These are phyloP conservation scores for Diplosphaera chodatii DNA, from an alignment of 139 green algal species.

Conservation along the genomic window DNA sequence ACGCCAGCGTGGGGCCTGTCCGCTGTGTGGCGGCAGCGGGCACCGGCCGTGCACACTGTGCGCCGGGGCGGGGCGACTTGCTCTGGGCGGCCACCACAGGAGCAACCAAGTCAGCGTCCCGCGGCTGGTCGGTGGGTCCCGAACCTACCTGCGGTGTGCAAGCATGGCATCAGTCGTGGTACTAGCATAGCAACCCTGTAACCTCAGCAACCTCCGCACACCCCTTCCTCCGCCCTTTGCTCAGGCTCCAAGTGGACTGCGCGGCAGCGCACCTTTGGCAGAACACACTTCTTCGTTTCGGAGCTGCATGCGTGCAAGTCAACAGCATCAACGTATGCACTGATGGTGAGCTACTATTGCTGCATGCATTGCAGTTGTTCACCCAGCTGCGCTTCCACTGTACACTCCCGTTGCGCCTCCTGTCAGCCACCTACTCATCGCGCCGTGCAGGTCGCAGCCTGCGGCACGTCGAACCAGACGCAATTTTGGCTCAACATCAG, in stretches of 20 bases:
- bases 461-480: neutral
- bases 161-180: no score
- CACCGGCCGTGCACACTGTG: neutral
- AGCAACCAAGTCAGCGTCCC: constrained; percentile 17
- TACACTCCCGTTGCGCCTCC: no score
- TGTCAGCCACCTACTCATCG: no score
- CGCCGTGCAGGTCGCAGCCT: neutral
- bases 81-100: constrained; percentile 20
- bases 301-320: constrained; percentile 4
- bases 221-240: neutral
- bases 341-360: neutral
- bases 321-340: neutral
- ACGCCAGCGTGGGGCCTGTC: neutral
- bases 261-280: constrained; percentile 56
- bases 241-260: constrained; percentile 56
- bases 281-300: constrained; percentile 45
- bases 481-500: constrained; percentile 46
- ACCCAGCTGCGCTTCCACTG: no score
- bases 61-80: neutral
- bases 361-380: no score
- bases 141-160: no score
- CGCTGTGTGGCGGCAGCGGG: neutral
- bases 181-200: no score
- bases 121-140: constrained; percentile 2
- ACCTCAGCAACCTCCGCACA: no score